These are phyloP conservation scores for Skeletonema costatum DNA, from an alignment of 108 stramenopile species.

Conservation along the genomic window DNA sequence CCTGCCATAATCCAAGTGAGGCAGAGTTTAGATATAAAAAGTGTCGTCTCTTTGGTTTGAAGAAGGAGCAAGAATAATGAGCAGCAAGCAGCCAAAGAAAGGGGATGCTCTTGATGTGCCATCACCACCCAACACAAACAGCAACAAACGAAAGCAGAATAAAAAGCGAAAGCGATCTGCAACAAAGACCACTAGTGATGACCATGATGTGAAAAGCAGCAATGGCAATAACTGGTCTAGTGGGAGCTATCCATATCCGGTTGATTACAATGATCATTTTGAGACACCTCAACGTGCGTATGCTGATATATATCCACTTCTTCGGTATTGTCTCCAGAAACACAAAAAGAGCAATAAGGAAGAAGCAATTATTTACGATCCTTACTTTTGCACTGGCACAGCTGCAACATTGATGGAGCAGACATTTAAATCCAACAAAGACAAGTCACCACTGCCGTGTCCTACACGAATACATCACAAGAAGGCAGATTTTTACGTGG, in stretches of 20 bases:
- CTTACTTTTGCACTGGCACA: constrained; percentile 82
- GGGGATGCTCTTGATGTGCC: background rate
- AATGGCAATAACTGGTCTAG: background rate
- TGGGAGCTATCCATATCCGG: constrained; percentile 53
- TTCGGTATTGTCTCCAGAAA: constrained; percentile 5
- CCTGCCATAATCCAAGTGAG: too few species aligned
- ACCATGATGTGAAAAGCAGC: background rate
- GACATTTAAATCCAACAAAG: constrained; percentile 12
- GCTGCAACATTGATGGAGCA: constrained; percentile 23
- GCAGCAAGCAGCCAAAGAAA: background rate
- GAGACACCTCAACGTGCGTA: constrained; percentile 66
- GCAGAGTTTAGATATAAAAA: too few species aligned
- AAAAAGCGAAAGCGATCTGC: background rate
- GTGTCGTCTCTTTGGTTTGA: too few species aligned
- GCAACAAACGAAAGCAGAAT: background rate
- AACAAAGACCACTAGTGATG: background rate
- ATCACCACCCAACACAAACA: too few species aligned
- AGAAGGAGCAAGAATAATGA: background rate
- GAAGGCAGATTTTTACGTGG: constrained; percentile 86
- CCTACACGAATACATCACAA: constrained; percentile 70
- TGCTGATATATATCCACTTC: constrained; percentile 14
- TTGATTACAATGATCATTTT: constrained; percentile 90
- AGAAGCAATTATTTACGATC: constrained; percentile 65
- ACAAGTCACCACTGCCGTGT: constrained; percentile 30
- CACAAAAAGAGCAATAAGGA: background rate